Percentiles rank a stretch among this genome's conserved stretches.
Evolutionary conservation across 192 early-diverging fungal genomes (phyloP).

Genomic region (Gaertneriomyces semiglobifer): DNA sequence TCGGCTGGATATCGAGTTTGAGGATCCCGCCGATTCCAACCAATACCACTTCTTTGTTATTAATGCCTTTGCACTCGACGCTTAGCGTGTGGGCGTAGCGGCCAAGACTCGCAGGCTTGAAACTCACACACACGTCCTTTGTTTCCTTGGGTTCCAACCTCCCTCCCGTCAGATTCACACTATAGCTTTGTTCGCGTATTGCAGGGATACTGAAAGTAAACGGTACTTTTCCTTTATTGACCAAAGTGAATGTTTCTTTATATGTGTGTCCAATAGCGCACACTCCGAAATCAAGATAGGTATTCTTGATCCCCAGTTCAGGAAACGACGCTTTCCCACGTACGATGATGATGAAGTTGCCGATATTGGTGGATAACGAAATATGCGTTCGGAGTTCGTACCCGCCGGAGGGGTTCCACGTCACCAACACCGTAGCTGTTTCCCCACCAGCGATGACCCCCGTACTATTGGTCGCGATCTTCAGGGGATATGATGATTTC

Average conservation of each 20-base stretch:
- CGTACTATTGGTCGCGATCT: constrained; percentile 35
- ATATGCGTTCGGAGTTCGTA: constrained; percentile 61
- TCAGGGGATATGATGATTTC: constrained; percentile 56
- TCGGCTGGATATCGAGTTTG: constrained; percentile 52
- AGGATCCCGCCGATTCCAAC: constrained; percentile 57
- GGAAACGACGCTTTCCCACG: constrained; percentile 62
- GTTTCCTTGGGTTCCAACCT: constrained; percentile 47
- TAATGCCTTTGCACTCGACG: constrained; percentile 61
- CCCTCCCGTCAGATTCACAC: constrained; percentile 37
- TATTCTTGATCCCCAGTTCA: constrained; percentile 49
- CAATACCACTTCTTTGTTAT: constrained; percentile 60
- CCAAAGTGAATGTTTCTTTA: constrained; percentile 43
- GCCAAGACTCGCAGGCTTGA: constrained; percentile 46
- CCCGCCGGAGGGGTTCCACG: constrained; percentile 59
- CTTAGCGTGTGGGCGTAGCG: constrained; percentile 49
- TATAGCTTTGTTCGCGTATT: constrained; percentile 45
- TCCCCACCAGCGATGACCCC: constrained; percentile 48
- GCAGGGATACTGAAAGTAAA: constrained; percentile 54
- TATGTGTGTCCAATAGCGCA: constrained; percentile 55
- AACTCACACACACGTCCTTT: constrained; percentile 43
- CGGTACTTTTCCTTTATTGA: constrained; percentile 59
- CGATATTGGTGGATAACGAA: constrained; percentile 56
- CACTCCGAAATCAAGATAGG: constrained; percentile 59
- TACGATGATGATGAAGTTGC: constrained; percentile 51
- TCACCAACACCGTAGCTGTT: constrained; percentile 34